Evolutionary conservation across 495 filamentous ascomycete species (phyloP).

Genomic region (Penicillium egyptiacum): DNA sequence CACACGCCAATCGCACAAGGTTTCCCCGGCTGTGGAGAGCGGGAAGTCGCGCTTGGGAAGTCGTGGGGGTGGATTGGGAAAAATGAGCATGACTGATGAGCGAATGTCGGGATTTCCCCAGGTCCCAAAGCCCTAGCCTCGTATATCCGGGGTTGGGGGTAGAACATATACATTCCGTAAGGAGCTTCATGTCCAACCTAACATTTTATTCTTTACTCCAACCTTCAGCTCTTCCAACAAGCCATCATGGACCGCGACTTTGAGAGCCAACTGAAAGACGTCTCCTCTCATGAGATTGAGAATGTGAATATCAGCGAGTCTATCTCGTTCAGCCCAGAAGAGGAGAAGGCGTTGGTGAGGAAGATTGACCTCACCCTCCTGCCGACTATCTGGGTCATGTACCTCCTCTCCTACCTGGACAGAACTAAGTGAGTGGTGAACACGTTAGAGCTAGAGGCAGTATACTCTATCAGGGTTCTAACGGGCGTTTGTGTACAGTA

Average conservation of each 20-base stretch:
- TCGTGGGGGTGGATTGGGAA: too few species aligned
- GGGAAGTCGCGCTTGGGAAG: too few species aligned
- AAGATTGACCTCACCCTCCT: slow-evolving; percentile 54
- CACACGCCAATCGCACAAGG: too few species aligned
- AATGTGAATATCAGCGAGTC: slow-evolving; percentile 13
- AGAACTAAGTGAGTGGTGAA: background rate
- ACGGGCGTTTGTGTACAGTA: slow-evolving; percentile 15
- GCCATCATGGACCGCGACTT: too few species aligned
- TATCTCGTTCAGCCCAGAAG: slow-evolving; percentile 17
- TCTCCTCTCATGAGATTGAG: slow-evolving; percentile 22
- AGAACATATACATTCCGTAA: too few species aligned
- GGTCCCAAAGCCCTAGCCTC: background rate
- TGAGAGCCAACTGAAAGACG: slow-evolving; percentile 8
- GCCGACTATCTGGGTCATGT: slow-evolving; percentile 52
- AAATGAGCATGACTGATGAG: too few species aligned
- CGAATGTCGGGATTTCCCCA: too few species aligned
- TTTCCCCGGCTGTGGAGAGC: too few species aligned
- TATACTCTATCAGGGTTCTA: background rate
- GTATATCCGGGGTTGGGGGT: too few species aligned
- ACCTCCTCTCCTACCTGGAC: slow-evolving; percentile 49
- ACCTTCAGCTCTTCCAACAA: too few species aligned
- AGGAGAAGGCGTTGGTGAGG: slow-evolving; percentile 38
- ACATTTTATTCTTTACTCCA: too few species aligned
- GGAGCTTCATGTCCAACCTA: too few species aligned
- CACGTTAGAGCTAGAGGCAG: background rate